Percentiles rank a stretch among this genome's conserved stretches.
phyloP scores from a whole-genome alignment of 192 early-diverging fungal genomes.

The Allomyces macrogynus region DNA sequence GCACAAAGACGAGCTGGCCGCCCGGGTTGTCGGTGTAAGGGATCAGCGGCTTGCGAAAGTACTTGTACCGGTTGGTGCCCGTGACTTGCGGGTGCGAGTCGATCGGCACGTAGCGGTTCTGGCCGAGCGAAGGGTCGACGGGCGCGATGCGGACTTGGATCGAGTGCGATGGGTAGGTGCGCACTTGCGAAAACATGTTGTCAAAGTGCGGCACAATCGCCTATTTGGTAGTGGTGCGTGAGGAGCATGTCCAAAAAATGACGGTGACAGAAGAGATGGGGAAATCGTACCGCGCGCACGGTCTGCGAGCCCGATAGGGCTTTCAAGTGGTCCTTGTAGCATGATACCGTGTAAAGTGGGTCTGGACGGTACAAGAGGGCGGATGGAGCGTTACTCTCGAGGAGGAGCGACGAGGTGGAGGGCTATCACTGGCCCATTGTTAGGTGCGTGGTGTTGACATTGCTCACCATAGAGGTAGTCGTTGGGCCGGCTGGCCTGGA shows the following conservation, averaged over 20 bases:
- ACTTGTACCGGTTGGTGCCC: conserved; percentile 32
- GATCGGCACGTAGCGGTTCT: conserved; percentile 18
- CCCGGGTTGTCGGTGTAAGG: conserved; percentile 32
- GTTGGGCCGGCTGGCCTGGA: conserved; percentile 18
- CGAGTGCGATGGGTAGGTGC: conserved; percentile 15
- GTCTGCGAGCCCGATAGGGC: conserved; percentile 18
- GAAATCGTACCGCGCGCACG: conserved; percentile 21
- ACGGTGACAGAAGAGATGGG: not conserved
- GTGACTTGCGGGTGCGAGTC: conserved; percentile 17
- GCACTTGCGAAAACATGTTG: conserved; percentile 34
- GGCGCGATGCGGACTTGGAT: conserved; percentile 10
- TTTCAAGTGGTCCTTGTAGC: conserved; percentile 25
- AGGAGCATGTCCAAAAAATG: too few species aligned
- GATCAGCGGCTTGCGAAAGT: conserved; percentile 34
- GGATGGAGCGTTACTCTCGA: not conserved
- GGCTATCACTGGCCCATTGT: not conserved
- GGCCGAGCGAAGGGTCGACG: conserved; percentile 12
- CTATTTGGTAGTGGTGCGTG: conserved; percentile 2
- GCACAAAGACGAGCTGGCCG: conserved; percentile 29
- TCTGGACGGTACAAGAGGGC: conserved; percentile 11
- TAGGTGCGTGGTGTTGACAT: not conserved
- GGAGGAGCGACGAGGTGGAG: too few species aligned
- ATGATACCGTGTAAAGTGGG: conserved; percentile 29
- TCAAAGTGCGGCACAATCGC: conserved; percentile 27
- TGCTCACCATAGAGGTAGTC: conserved; percentile 35